These are phyloP conservation scores for Aspergillus mulundensis DNA, from an alignment of 495 filamentous ascomycete genomes.

Conservation along the genomic window DNA sequence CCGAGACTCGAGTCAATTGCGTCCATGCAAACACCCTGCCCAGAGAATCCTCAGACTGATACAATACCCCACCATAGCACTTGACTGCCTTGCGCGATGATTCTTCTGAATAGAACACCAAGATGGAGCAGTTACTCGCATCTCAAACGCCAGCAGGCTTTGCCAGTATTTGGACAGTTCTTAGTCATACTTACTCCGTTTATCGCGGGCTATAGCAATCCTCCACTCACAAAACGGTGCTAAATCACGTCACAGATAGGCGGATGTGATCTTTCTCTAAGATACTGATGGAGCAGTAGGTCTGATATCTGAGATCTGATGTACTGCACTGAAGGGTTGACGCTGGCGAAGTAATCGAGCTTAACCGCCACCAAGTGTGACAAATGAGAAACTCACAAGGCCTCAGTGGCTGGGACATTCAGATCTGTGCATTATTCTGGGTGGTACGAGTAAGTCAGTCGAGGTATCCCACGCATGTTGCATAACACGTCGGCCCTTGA, in stretches of 20 bases:
- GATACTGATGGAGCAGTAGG: neutral
- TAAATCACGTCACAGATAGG: neutral
- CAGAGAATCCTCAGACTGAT: neutral
- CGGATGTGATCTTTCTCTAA: neutral
- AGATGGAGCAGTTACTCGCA: neutral
- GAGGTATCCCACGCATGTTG: neutral
- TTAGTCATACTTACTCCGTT: neutral
- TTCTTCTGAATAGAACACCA: neutral
- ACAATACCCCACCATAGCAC: slow-evolving; percentile 1
- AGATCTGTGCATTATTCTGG: slow-evolving; percentile 6
- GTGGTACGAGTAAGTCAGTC: slow-evolving; percentile 10
- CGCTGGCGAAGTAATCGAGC: slow-evolving; percentile 7
- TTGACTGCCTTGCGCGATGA: slow-evolving; percentile 1
- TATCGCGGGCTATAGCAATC: neutral
- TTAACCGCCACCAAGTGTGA: slow-evolving; percentile 9
- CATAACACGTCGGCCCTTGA: neutral
- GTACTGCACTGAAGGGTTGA: neutral
- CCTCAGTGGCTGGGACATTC: neutral
- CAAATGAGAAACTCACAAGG: neutral
- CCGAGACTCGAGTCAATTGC: neutral
- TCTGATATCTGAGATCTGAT: neutral
- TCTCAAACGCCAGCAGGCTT: neutral
- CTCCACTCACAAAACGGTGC: neutral
- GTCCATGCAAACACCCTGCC: slow-evolving; percentile 8
- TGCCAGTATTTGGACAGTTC: too few species aligned